Percentiles rank a stretch among this genome's conserved stretches.
Evolutionary conservation across 768 basidiomycete genomes (phyloP).

Genomic region (Pleurotus platypus): DNA sequence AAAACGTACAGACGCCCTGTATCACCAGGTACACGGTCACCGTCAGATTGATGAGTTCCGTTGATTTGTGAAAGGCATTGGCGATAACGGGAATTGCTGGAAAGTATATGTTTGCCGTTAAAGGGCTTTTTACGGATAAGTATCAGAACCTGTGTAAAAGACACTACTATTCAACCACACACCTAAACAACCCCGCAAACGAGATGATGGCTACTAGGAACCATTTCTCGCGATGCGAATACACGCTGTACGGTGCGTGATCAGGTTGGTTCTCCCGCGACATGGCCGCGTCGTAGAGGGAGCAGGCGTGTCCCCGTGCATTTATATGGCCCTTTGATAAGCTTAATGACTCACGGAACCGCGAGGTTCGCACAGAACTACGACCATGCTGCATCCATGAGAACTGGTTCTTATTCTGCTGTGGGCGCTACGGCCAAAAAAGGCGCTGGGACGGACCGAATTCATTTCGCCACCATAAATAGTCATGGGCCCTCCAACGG

Average conservation of each 20-base stretch:
- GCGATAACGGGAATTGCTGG: conserved; percentile 73
- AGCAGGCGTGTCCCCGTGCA: too few relatives aligned
- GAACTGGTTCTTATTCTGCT: too few relatives aligned
- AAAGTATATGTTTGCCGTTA: conserved; percentile 77
- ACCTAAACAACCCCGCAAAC: conserved; percentile 16
- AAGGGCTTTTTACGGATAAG: conserved; percentile 36
- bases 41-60: conserved; percentile 75
- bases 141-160: neutral
- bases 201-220: conserved; percentile 15
- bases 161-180: neutral
- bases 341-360: too few relatives aligned
- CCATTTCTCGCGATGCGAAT: conserved; percentile 16
- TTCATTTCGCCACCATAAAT: too few relatives aligned
- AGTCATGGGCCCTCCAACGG: too few relatives aligned
- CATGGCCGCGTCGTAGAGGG: too few relatives aligned
- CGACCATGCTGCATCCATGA: too few relatives aligned
- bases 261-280: neutral
- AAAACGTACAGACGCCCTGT: conserved; percentile 39
- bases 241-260: conserved; percentile 13
- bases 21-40: conserved; percentile 70
- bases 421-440: too few relatives aligned
- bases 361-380: too few relatives aligned
- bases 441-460: too few relatives aligned
- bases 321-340: too few relatives aligned
- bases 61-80: conserved; percentile 57